Percentiles rank a stretch among this genome's conserved stretches.
Conservation (phyloP, 164 flowering plant species). For the Cinnamomum micranthum region DNA sequence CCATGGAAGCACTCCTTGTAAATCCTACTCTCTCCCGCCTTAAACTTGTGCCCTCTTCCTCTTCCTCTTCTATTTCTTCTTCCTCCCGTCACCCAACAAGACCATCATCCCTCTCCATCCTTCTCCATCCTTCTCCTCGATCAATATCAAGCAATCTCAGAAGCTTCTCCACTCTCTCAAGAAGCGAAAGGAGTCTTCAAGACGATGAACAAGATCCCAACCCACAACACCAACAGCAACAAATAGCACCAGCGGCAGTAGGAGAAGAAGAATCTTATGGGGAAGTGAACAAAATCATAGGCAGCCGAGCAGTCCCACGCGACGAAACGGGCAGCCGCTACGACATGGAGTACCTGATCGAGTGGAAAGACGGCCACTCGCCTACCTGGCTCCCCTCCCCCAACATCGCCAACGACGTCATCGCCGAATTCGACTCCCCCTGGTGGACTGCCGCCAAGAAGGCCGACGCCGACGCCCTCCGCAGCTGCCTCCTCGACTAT, state of each 20-base stretch:
- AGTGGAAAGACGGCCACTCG: slow-evolving; percentile 88
- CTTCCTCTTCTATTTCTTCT: not conserved
- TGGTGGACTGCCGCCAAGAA: slow-evolving; percentile 99
- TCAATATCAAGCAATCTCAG: slow-evolving; percentile 11
- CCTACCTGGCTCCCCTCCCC: slow-evolving; percentile 86
- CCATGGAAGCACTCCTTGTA: slow-evolving; percentile 44
- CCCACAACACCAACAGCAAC: not conserved
- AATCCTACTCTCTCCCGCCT: slow-evolving; percentile 52
- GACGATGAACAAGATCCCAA: not conserved
- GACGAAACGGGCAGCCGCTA: slow-evolving; percentile 1
- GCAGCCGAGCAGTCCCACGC: slow-evolving; percentile 50
- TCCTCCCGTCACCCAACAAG: slow-evolving; percentile 11
- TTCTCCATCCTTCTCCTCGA: slow-evolving; percentile 12
- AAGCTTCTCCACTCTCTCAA: slow-evolving; percentile 10
- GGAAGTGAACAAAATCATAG: slow-evolving; percentile 74
- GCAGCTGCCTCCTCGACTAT: slow-evolving; percentile 25
- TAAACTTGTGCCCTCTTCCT: slow-evolving; percentile 37
- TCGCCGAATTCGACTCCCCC: slow-evolving; percentile 83
- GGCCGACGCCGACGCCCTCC: slow-evolving; percentile 62
- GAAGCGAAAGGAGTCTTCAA: slow-evolving; percentile 9
- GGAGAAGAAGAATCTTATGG: slow-evolving; percentile 78
- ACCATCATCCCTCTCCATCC: slow-evolving; percentile 4
- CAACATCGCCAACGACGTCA: slow-evolving; percentile 70
- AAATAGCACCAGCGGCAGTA: not conserved
- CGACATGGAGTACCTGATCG: slow-evolving; percentile 85